These are phyloP conservation scores for Stentor coeruleus DNA, from an alignment of 73 alveolate species.

Conservation along the genomic window DNA sequence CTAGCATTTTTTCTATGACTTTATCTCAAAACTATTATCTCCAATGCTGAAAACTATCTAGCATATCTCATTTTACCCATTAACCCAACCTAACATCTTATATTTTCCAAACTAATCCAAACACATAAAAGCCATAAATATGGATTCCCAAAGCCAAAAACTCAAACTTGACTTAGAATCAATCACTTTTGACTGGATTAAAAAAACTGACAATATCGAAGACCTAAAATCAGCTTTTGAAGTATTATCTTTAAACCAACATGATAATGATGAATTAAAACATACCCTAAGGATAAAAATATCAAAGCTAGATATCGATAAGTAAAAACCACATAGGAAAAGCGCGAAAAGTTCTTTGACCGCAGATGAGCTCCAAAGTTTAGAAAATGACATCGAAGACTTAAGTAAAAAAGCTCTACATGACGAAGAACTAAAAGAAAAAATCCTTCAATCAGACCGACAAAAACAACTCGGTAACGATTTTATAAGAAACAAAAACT, in stretches of 20 bases:
- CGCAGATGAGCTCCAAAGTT: constrained; percentile 9
- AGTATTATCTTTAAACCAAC: constrained; percentile 44
- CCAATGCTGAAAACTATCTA: too few species aligned
- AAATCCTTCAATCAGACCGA: too few species aligned
- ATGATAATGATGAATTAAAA: constrained; percentile 49
- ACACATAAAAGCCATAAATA: too few species aligned
- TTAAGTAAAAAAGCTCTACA: too few species aligned
- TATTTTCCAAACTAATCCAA: too few species aligned
- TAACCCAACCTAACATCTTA: too few species aligned
- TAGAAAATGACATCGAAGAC: not conserved
- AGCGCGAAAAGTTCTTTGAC: not conserved
- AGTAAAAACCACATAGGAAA: constrained; percentile 9
- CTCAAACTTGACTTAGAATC: constrained; percentile 35
- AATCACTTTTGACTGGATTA: constrained; percentile 57
- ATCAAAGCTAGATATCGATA: constrained; percentile 36
- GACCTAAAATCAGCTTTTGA: constrained; percentile 52
- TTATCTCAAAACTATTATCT: too few species aligned
- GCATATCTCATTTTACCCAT: too few species aligned
- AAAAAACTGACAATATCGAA: constrained; percentile 34
- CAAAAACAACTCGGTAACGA: not conserved
- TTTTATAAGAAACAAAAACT: not conserved
- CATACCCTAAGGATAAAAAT: constrained; percentile 45
- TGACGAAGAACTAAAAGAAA: too few species aligned
- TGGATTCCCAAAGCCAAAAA: constrained; percentile 32
- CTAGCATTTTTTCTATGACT: too few species aligned